Conservation (phyloP, 495 filamentous ascomycete genomes). For the Aspergillus funiculosus region DNA sequence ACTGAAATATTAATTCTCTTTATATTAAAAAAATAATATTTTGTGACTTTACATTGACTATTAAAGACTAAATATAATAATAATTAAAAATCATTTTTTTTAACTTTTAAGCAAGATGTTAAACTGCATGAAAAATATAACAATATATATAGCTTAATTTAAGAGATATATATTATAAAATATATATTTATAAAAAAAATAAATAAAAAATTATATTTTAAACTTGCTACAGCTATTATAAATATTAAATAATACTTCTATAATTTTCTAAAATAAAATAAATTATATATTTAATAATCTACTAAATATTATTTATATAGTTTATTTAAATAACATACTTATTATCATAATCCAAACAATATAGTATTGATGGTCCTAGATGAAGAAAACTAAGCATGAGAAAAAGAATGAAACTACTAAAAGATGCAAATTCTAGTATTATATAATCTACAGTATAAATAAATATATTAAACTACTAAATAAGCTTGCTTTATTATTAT, state of each 20-base stretch:
- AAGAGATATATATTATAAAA: background rate
- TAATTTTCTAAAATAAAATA: background rate
- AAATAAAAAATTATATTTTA: background rate
- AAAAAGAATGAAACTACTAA: too few relatives aligned
- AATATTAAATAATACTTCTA: background rate
- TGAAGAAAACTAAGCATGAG: too few relatives aligned
- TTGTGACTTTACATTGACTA: conserved; percentile 11
- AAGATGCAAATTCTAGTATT: too few relatives aligned
- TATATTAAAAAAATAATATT: too few relatives aligned
- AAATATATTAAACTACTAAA: too few relatives aligned
- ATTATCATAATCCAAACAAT: too few relatives aligned
- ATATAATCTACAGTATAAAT: too few relatives aligned
- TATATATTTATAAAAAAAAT: background rate
- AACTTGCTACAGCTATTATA: conserved; percentile 1
- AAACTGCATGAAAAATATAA: background rate
- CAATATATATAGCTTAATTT: background rate
- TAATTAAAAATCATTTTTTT: conserved; percentile 1
- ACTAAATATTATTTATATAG: background rate
- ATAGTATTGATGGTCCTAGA: too few relatives aligned
- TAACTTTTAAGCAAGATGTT: background rate
- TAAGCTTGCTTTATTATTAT: too few relatives aligned
- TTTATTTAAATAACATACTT: conserved; percentile 1
- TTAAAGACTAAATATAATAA: conserved; percentile 7
- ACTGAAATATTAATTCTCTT: too few relatives aligned
- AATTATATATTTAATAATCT: background rate